Base-by-base conservation (phyloP, 1,139 yeast species). In the Maudiozyma humilis region DNA sequence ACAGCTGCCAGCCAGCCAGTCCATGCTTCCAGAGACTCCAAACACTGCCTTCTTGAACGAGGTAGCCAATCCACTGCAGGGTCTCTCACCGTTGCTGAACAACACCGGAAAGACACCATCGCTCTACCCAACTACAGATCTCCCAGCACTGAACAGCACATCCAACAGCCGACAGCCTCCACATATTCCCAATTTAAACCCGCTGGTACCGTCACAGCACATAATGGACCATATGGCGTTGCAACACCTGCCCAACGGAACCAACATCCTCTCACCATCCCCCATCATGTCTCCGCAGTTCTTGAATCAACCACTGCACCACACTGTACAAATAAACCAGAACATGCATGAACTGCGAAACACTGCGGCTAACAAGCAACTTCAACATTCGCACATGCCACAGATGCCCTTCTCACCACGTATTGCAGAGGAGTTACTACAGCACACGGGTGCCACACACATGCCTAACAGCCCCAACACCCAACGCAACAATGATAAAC, bases 401-500 rank as follows among this genome's bases (percentile, higher is more conserved):
- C 38, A 35, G 30, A 20, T 34, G 20, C 37, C 20, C 8, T 23
- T 23, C 10, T 23, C 27, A 17, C 37, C 38, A n/a, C 20, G 27
- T 15, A 18, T 16, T 8, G 27, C 38, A 13, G 17, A 35, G 6
- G 38, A 35, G 23, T 13, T 35, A 17, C 19, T 37, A 1, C 32
- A 37, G 19, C 43, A 35, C 3, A 20, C 33, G 8, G n/a, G 23
- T 2, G 41, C 32, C 10, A 18, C 23, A 7, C 36, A 39, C n/a
- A 39, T n/a, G 4, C 8, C 4, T 20, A 14, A 6, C 3, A 13
- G 20, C 15, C n/a, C 8, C 14, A 38, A 34, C 13, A 15, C 27
- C 5, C 20, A 29, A 8, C 18, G 18, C 12, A 23, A 7, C 25
- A 39, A 39, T 4, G 42, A 48, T 17, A 54, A 52, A 14, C 47